Percentiles rank a stretch among this genome's conserved stretches.
Conservation (phyloP, 2,329 filamentous ascomycete genomes). For the Torrubiella hemipterigena region DNA sequence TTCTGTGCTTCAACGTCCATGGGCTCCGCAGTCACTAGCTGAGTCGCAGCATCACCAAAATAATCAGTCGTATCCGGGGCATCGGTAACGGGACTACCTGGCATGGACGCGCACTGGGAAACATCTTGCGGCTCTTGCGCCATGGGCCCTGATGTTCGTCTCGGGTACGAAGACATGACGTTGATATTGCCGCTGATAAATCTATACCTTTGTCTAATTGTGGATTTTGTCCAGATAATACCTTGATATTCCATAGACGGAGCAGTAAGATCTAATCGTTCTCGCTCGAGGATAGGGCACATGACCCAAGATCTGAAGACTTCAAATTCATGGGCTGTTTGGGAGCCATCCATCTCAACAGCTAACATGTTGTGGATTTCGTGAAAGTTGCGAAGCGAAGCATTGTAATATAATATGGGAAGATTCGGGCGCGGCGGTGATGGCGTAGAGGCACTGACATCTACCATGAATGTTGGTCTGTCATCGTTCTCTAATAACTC, state of each 20-base stretch:
- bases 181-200: constrained; percentile 48
- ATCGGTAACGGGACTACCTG: constrained; percentile 19
- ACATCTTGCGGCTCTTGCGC: constrained; percentile 19
- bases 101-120: constrained; percentile 24
- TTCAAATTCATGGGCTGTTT: constrained; percentile 35
- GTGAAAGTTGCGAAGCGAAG: constrained; percentile 47
- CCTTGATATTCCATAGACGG: constrained; percentile 50
- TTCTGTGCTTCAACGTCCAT: constrained; percentile 10
- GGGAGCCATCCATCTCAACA: constrained; percentile 30
- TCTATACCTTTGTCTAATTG: constrained; percentile 54
- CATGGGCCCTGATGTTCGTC: constrained; percentile 14
- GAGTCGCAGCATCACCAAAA: constrained; percentile 23
- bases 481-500: constrained; percentile 69
- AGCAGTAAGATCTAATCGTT: constrained; percentile 38
- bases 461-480: constrained; percentile 64
- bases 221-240: constrained; percentile 58
- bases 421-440: constrained; percentile 42
- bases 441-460: no score
- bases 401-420: constrained; percentile 56
- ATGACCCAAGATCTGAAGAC: constrained; percentile 62
- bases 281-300: constrained; percentile 38
- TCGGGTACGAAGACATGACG: constrained; percentile 14
- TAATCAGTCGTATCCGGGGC: constrained; percentile 24
- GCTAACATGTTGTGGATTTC: constrained; percentile 44
- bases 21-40: constrained; percentile 11